Base-by-base conservation (phyloP, 2,329 filamentous ascomycete genomes). In the Didymella glomerata region DNA sequence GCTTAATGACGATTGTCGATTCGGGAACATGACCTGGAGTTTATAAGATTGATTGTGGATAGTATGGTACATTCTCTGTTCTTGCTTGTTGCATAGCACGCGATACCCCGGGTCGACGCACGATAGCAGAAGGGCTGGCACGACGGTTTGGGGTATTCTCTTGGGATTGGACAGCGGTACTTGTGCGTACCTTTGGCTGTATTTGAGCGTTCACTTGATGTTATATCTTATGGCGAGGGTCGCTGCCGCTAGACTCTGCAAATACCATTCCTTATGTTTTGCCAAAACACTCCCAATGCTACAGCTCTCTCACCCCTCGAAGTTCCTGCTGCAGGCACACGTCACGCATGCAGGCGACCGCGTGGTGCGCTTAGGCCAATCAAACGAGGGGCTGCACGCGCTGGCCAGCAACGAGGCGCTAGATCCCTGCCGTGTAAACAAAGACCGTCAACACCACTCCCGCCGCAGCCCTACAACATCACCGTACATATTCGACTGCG, bases 41-140 rank as follows among this genome's bases (percentile, higher is more conserved):
- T 62, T 59, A 61, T 63, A 61, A 70, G 67, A 67, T 67, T 71
- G 69, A 28, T 59, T 54, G 56, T 54, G 46, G 56, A 54, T 59
- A 59, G 24, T 42, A 54, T 54, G 54, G 14, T 42, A 54, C 20
- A 18, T 54, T 68, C 67, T 69, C 56, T 74, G 63, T 61, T 68
- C 71, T 71, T 68, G 67, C 66, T 72, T 73, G 72, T 73, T 60
- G 57, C 52, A 55, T 56, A 69, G 67, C 68, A 69, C 67, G 74
- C 69, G 74, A 76, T 76, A 76, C 74, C 74, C 63, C 72, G 69
- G 69, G 67, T 73, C 71, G 68, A 69, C 63, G 66, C 62, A 68
- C 60, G 60, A 69, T 55, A 63, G 65, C 63, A 59, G 57, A 40
- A 64, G 53, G 54, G 54, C 48, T 53, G 32, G 45, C 54, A 60